A percentile compares a stretch with the other conserved stretches of the same genome.
Conservation (phyloP, 2,329 filamentous ascomycete genomes). For the Zasmidium cellare region DNA sequence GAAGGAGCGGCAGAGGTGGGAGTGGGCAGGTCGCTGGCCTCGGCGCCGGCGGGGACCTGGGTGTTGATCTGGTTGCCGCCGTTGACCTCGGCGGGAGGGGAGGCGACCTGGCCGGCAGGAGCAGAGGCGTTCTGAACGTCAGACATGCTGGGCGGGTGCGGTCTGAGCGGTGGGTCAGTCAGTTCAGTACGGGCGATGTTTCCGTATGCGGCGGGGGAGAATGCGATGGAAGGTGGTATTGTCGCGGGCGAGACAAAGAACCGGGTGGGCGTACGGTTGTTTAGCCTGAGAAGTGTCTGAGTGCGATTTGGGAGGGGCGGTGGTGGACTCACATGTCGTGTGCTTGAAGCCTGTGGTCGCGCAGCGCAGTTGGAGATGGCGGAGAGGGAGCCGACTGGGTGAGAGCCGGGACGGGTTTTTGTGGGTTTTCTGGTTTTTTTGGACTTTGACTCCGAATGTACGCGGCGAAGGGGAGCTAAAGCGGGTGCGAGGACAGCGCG, state of each 20-base stretch:
- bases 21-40: slow-evolving; percentile 66
- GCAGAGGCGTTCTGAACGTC: slow-evolving; percentile 49
- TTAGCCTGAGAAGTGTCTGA: slow-evolving; percentile 2
- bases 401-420: slow-evolving; percentile 30
- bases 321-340: slow-evolving; percentile 10
- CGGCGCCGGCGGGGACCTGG: slow-evolving; percentile 63
- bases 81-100: slow-evolving; percentile 64
- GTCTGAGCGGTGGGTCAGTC: background rate
- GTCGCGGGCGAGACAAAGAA: slow-evolving; percentile 6
- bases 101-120: slow-evolving; percentile 66
- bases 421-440: slow-evolving; percentile 42
- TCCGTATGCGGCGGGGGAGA: background rate
- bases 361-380: slow-evolving; percentile 1
- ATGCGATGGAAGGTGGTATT: background rate
- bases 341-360: slow-evolving; percentile 1
- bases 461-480: slow-evolving; percentile 14
- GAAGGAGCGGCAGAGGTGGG: slow-evolving; percentile 69
- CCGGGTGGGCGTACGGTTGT: slow-evolving; percentile 3
- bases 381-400: slow-evolving; percentile 23
- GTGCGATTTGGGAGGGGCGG: background rate
- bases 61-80: slow-evolving; percentile 67
- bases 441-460: slow-evolving; percentile 27
- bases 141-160: slow-evolving; percentile 34
- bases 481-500: background rate
- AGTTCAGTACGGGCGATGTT: background rate